Evolutionary conservation across 164 flowering plant genomes (phyloP).

Genomic region (Kingdonia uniflora): DNA sequence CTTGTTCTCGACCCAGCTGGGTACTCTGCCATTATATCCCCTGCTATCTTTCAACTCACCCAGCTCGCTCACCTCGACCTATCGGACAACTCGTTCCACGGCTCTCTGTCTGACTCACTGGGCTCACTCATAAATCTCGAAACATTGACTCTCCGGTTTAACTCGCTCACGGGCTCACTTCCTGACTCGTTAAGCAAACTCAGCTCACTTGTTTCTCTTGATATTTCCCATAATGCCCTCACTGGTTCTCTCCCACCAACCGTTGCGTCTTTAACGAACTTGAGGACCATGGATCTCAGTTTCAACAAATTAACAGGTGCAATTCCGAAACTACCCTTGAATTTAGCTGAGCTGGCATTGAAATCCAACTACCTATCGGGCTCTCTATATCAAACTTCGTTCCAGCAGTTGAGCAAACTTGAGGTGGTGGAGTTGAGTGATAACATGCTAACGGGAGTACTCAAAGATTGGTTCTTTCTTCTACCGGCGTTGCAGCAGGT

Average conservation of each 20-base stretch:
- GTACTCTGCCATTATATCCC: conserved; percentile 56
- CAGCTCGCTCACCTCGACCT: conserved; percentile 44
- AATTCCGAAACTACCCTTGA: conserved; percentile 53
- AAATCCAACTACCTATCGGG: conserved; percentile 54
- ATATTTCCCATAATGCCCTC: conserved; percentile 51
- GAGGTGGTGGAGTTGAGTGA: conserved; percentile 64
- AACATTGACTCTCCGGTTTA: conserved; percentile 40
- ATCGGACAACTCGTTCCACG: conserved; percentile 55
- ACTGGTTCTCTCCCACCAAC: conserved; percentile 43
- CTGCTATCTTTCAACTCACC: conserved; percentile 51
- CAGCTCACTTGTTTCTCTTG: conserved; percentile 36
- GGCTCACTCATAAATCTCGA: conserved; percentile 43
- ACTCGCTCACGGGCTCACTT: conserved; percentile 53
- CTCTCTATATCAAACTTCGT: conserved; percentile 25
- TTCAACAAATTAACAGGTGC: conserved; percentile 57
- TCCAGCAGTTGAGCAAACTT: conserved; percentile 32
- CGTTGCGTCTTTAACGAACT: conserved; percentile 16
- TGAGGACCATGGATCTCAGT: conserved; percentile 59
- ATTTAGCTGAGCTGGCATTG: conserved; percentile 41
- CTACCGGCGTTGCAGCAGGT: conserved; percentile 61
- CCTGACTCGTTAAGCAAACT: conserved; percentile 35
- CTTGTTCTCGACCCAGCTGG: conserved; percentile 58
- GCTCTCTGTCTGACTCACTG: conserved; percentile 46
- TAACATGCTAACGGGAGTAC: conserved; percentile 43
- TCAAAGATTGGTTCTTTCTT: conserved; percentile 51